Base-by-base conservation (phyloP, 768 basidiomycete genomes). In the Macrolepiota dolichaula region DNA sequence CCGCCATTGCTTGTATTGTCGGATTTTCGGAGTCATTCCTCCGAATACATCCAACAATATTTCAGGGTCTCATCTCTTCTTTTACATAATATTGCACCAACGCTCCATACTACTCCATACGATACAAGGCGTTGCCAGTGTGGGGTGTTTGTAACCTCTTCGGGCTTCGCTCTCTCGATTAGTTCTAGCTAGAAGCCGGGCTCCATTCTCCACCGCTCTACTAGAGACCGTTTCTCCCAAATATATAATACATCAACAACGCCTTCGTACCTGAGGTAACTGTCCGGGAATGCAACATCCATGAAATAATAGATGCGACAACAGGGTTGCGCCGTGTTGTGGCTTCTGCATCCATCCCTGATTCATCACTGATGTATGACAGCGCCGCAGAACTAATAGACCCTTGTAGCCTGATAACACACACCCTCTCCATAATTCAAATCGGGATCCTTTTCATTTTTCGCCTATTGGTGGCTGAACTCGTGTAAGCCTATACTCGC, bases 161-260 rank as follows among this genome's bases (percentile, higher is more conserved):
- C 25, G 17, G 15, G 19, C 13, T 49, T 49, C 47, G 42, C 46
- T 22, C 29, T 32, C 3, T 32, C 29, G 7, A 7, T n/a, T 56
- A 22, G 29, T 35, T 13, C 11, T 46, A 12, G 35, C 47, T 29
- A 40, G 47, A 58, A 50, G 49, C 35, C 37, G 37, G 37, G 57
- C 46, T 58, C 57, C 46, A 51, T 59, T 59, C 57, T 51, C 50
- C 57, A 59, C 57, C 57, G 50, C 36, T 59, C 50, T 59, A 59
- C 42, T 59, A 10, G 37, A 49, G 47, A 24, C 11, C 57, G 37
- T 27, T 50, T 51, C 25, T 35, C 44, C 17, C 40, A 32, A 22
- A 38, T 58, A n/a, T 11, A 58, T 51, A 49, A 47, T 24, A 51
- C 49, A 58, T 32, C 57, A 59, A 51, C 52, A 12, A 36, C 32